Evolutionary conservation across 176 grass and related monocot genomes (phyloP), one percentile per base, ranked within the genome.

Genomic region (Elaeis guineensis): DNA sequence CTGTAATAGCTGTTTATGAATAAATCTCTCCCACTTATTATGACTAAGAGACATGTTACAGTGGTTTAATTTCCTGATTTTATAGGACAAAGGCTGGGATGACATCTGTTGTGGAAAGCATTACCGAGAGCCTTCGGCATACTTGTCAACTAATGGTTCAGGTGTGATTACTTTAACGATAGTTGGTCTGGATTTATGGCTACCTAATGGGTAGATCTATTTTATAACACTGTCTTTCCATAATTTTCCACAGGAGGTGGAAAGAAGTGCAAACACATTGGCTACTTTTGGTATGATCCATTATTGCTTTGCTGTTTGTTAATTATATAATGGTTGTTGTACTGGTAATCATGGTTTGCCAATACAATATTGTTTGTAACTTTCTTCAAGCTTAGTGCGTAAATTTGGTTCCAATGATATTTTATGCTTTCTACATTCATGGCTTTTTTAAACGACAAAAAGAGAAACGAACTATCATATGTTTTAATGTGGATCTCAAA

Each of bases 81-180:
- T 30, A 30, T 30, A 96, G 92, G 75, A 97, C 87, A 78, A 97
- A 97, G 62, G 76, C 67, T 75, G 87, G 84, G 8, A 85, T 97
- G 84, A 89, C 84, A 62, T 91, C 87, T 21, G 81, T 78, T 80
- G 84, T 87, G 51, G 84, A 97, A 85, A 97, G 84, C 72, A 91
- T 91, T 56, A 97, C 87, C 0, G 87, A 92, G 59, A 92, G 87
- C 81, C 84, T 97, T 30, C 83, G 86, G 24, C 60, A 78, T 15
- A 85, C 87, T 51, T 81, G 81, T 23, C 93, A 97, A 52, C 44
- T 97, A 73, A 97, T 97, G 93, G 84, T 92, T 85, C 87, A 97
- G 93, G 93, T 92, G 72, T 30, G 28, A 64, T 75, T 60, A 51
- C 70, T 35, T 5, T 25, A 54, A 20, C 32, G 16, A 30, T 30